Base-by-base conservation (phyloP, 108 stramenopile species). In the Discostella pseudostelligera region DNA sequence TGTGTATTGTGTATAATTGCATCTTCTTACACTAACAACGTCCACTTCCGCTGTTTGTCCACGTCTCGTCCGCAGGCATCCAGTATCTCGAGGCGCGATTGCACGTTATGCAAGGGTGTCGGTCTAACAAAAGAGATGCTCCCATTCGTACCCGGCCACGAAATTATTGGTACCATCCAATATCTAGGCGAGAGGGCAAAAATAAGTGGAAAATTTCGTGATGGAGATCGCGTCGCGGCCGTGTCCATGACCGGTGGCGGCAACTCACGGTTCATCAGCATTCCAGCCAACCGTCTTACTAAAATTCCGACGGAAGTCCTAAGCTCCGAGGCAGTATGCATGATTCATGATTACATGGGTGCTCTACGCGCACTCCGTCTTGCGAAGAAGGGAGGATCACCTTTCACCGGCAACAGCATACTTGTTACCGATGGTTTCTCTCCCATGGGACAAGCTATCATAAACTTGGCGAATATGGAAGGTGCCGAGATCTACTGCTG, bases 301-400 rank as follows among this genome's bases (percentile, higher is more conserved):
- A 85, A 87, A 39, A 80, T 89, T 45, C 75, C 87, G 8, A 16
- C 42, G 16, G 78, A 39, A 39, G 60, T 85, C 12, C 82, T 83
- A 24, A 73, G 81, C 17, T 69, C 79, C n/a, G 28, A n/a, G 25
- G 84, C 84, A 51, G 50, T 51, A 12, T 88, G 87, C 59, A 59
- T 92, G 68, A 71, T 81, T 42, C 86, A 89, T 43, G 84, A 81
- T n/a, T 92, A 87, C 60, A 76, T 92, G 67, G 43, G 81, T 11
- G 90, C 90, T 13, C 87, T 89, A 46, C 84, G 87, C 67, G 74
- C 81, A 12, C 60, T 89, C 35, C 84, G 87, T 53, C 45, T 82
- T 1, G 83, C 79, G 25, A 81, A 79, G 46, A 73, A 59, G 24
- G 22, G 51, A 9, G 70, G 67, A 21, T 44, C 60, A 10, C 76